Base-by-base conservation (phyloP, 345 rosid genomes). In the Boechera stricta region DNA sequence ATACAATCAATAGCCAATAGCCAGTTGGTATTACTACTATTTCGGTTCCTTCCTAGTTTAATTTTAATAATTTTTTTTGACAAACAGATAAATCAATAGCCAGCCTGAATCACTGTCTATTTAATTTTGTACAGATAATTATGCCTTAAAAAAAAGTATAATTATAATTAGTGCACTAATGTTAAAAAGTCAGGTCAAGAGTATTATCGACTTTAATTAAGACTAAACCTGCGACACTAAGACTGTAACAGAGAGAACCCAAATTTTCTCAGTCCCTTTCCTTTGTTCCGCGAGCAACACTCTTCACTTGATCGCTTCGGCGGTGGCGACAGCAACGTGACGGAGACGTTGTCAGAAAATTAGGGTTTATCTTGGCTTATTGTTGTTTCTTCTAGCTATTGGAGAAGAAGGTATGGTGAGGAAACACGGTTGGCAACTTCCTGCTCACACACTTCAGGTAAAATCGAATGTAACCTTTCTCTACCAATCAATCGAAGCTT, bases 351-450 rank as follows among this genome's bases (percentile, higher is more conserved):
- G 42, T 7, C 26, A 13, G 18, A 45, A 45, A 56, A 2, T 31
- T 70, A 62, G 78, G 45, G 57, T 74, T 75, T 75, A 11, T 8
- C 36, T 66, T 62, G 47, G 62, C 53, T 64, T 26, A 29, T 2
- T 52, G 15, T 75, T 12, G 5, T 38, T 53, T 58, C 45, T 59
- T 71, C 24, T 21, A 21, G 67, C 1, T 33, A 42, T 28, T 44
- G 45, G 11, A 10, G 72, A 45, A 56, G 68, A 63, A 87, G 89
- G 21, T 72, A 92, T 94, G 98, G 92, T 80, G 90, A 90, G 98
- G 77, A 89, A 87, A 79, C 97, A 94, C 79, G 98, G 98, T 49
- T 94, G 98, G 98, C 95, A 94, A 76, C 86, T 94, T 9, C 98
- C 98, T 26, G 98, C 98, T 10, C 97, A 94, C 84, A 89, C 93